phyloP scores from a whole-genome alignment of 2,329 filamentous ascomycete genomes.

The Aspergillus sp. region DNA sequence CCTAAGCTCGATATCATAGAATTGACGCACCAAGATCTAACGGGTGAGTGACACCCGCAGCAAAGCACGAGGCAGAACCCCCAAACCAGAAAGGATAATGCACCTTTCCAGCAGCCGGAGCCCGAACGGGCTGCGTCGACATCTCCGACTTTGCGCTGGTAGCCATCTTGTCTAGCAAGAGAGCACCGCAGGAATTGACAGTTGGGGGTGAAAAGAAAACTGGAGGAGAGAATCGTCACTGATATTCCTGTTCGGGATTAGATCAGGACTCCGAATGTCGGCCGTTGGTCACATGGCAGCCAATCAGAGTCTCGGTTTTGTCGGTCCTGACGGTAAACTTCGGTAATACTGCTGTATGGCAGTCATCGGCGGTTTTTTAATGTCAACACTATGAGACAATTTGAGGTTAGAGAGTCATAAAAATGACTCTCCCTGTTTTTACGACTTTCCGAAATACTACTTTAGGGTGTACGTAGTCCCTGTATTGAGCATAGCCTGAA shows the following conservation, averaged over 20 bases:
- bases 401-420: not conserved
- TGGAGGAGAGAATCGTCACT: not conserved
- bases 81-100: conserved; percentile 92
- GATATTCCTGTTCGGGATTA: conserved; percentile 18
- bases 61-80: conserved; percentile 86
- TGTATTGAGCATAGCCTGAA: no score
- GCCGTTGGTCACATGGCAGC: conserved; percentile 5
- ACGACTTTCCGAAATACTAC: no score
- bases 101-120: conserved; percentile 27
- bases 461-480: no score
- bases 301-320: conserved; percentile 29
- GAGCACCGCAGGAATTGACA: conserved; percentile 11
- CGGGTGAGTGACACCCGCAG: conserved; percentile 86
- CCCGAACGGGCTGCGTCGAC: conserved; percentile 16
- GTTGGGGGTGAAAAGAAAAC: not conserved
- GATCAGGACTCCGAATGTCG: conserved; percentile 27
- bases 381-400: not conserved
- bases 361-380: not conserved
- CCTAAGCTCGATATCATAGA: not conserved
- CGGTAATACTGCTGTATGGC: conserved; percentile 10
- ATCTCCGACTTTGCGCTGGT: conserved; percentile 27
- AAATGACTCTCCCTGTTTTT: no score
- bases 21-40: conserved; percentile 70
- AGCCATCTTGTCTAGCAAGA: conserved; percentile 27
- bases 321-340: conserved; percentile 2